These are phyloP conservation scores for Cordyceps fumosorosea DNA, from an alignment of 2,329 filamentous ascomycete species.

Conservation along the genomic window DNA sequence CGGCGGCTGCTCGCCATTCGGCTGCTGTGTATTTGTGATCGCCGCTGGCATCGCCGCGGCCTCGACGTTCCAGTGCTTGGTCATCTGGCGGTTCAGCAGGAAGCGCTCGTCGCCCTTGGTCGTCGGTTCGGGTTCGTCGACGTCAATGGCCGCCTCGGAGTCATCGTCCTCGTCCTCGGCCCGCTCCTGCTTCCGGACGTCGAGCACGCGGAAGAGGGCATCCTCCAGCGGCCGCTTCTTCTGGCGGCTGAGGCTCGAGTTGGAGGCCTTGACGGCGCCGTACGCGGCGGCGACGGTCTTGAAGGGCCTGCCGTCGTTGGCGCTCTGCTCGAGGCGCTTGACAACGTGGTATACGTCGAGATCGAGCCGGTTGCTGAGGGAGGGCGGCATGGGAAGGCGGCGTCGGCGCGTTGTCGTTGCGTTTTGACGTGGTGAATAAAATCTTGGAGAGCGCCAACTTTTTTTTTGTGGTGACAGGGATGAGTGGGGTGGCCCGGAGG, in stretches of 20 bases:
- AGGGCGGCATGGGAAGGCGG: background rate
- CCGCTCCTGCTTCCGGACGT: constrained; percentile 61
- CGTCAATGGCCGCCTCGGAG: constrained; percentile 42
- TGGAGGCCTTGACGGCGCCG: constrained; percentile 74
- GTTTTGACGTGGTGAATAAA: background rate
- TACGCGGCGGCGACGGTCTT: constrained; percentile 58
- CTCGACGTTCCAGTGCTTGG: constrained; percentile 31
- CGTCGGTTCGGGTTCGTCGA: constrained; percentile 29
- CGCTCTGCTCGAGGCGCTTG: constrained; percentile 62
- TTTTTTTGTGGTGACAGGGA: constrained; percentile 1
- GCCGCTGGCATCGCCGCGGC: constrained; percentile 2
- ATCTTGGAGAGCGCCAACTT: background rate
- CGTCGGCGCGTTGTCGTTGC: background rate
- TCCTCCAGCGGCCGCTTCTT: constrained; percentile 79
- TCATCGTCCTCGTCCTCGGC: constrained; percentile 46
- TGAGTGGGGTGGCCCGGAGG: background rate
- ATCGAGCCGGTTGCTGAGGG: constrained; percentile 38
- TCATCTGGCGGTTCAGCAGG: constrained; percentile 36
- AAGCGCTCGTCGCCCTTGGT: constrained; percentile 30
- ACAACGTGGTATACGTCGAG: constrained; percentile 74
- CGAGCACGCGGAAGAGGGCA: constrained; percentile 74
- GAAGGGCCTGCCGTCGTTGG: constrained; percentile 44
- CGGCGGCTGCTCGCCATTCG: constrained; percentile 18
- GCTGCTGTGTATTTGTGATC: background rate
- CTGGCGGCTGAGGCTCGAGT: constrained; percentile 76